Percentiles rank a stretch among this genome's conserved stretches.
Evolutionary conservation across 2,329 filamentous ascomycete genomes (phyloP).

Genomic region (Fusarium guadeloupense): DNA sequence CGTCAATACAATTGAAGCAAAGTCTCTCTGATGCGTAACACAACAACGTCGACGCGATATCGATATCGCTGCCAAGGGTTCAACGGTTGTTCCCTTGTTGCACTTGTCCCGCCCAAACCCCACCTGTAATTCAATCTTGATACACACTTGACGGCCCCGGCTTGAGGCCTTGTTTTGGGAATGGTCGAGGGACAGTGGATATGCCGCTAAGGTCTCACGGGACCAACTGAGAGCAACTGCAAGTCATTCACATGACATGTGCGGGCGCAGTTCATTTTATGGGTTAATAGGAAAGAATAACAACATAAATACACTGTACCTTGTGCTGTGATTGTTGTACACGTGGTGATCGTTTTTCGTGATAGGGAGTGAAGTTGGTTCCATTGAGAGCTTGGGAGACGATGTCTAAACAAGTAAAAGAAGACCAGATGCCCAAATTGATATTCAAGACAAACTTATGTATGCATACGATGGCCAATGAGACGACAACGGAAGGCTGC

Average conservation of each 20-base stretch:
- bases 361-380: too few species aligned
- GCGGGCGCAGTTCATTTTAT: slow-evolving; percentile 27
- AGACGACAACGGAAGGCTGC: background rate
- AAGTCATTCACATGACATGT: background rate
- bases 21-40: slow-evolving; percentile 5
- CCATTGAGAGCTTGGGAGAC: too few species aligned
- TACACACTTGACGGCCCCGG: slow-evolving; percentile 16
- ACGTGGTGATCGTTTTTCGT: background rate
- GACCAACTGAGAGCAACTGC: slow-evolving; percentile 15
- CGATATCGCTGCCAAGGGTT: slow-evolving; percentile 11
- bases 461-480: too few species aligned
- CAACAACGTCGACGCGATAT: slow-evolving; percentile 13
- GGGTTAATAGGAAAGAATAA: background rate
- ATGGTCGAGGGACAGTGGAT: slow-evolving; percentile 24
- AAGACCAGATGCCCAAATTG: too few species aligned
- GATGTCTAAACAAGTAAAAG: too few species aligned
- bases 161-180: slow-evolving; percentile 26
- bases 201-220: slow-evolving; percentile 20
- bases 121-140: slow-evolving; percentile 27
- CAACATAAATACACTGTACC: background rate
- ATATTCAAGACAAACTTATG: too few species aligned
- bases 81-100: slow-evolving; percentile 27
- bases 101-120: slow-evolving; percentile 21
- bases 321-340: too few species aligned
- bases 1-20: background rate